Evolutionary conservation across 495 filamentous ascomycete species (phyloP), one percentile per base, ranked within the genome.

Genomic region (Penicillium macrosclerotiorum): DNA sequence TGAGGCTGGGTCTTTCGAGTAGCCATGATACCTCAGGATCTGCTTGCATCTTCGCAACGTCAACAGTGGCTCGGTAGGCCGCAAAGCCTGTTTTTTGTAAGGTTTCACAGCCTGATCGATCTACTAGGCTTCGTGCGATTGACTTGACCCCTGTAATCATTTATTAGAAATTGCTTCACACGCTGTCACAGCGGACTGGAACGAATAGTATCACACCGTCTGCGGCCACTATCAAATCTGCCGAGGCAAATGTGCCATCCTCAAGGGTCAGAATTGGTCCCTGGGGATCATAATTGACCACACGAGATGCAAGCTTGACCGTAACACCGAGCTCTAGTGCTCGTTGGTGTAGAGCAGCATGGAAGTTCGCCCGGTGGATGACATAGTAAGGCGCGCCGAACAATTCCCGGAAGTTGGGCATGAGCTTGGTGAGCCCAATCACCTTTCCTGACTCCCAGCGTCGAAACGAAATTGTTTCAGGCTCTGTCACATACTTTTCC

Each of bases 331-430:
- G 19, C 27, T 72, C 62, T 20, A 60, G 6, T 4, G 67, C 69
- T 2, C 41, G 39, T 11, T 51, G 12, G 36, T 64, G 47, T 24
- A 77, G 39, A 0, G 61, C 67, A 2, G 57, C 26, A 30, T 68
- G 71, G 24, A 73, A 66, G 47, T 77, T 50, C 1, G 72, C 71
- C 6, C 72, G 53, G 49, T 77, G 72, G 41, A 77, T 60, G 5
- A 73, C 64, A 45, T 63, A 71, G 50, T 74, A 77, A 1, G 64
- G 69, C 0, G 67, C 64, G 6, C 47, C 40, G 41, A 64, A 75
- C 0, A 31, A 48, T 13, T 70, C 35, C 5, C 37, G 34, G 42
- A 73, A 75, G 5, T 68, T 53, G 0, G 71, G 69, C 1, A 65
- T 50, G 0, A 75, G 45, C 24, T 57, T 49, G 0, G 72, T 75